Evolutionary conservation across 129 eudicot species (phyloP).

Genomic region (Chrysanthemum lavandulifolium): DNA sequence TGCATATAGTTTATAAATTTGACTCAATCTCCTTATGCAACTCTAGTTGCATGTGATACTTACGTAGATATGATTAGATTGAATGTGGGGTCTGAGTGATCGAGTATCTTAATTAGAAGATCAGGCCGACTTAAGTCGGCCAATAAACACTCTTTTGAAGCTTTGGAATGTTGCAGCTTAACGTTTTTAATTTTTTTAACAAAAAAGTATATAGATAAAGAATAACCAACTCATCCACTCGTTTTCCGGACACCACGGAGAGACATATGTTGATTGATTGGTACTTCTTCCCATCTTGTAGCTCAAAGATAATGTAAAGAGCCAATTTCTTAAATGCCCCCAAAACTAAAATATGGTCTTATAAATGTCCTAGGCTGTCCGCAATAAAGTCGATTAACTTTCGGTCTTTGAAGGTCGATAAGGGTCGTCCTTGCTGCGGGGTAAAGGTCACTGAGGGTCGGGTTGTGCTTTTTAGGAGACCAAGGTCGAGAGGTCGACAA

Average conservation of each 20-base stretch:
- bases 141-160: conserved; percentile 13
- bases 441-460: no score
- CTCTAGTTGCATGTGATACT: conserved; percentile 26
- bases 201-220: background rate
- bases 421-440: no score
- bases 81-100: conserved; percentile 11
- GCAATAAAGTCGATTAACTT: background rate
- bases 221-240: conserved; percentile 26
- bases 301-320: no score
- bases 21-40: background rate
- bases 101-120: background rate
- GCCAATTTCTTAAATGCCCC: no score
- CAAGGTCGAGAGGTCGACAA: no score
- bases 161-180: conserved; percentile 30
- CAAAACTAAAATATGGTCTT: no score
- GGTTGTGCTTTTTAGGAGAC: no score
- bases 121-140: conserved; percentile 44
- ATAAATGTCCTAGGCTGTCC: no score
- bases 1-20: background rate
- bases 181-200: conserved; percentile 15
- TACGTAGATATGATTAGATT: conserved; percentile 15
- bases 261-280: conserved; percentile 29
- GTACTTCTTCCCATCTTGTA: background rate
- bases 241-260: conserved; percentile 24
- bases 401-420: no score